Base-by-base conservation (phyloP, 1,139 yeast species). In the Casaregolazyma suthepensis region DNA sequence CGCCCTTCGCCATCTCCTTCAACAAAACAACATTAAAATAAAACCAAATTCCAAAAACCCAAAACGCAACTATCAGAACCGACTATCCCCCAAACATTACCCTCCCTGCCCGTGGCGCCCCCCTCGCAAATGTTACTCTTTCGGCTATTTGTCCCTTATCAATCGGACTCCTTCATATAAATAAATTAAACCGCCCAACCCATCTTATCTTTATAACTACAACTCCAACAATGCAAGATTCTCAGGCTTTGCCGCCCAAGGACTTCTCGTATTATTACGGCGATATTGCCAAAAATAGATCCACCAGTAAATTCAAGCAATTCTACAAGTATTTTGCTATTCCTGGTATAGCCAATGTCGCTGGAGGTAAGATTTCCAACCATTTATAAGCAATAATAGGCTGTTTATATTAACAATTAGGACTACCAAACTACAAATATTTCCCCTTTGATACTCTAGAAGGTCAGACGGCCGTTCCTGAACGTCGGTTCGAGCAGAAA, bases 361-460 rank as follows among this genome's bases (percentile, higher is more conserved):
- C 95, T 52, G 96, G 63, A 22, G 62, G 61, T 53, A 50, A 26
- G 59, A 43, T 13, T 19, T 13, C 15, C n/a, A n/a, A n/a, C 6
- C 38, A 20, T 10, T 19, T 2, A 45, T 23, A 35, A 35, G 5
- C 23, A 12, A 5, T 18, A 2, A 10, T 20, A 9, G 22, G 12
- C 5, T 3, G 22, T 18, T 17, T 42, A 12, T 13, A 20, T 19
- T 23, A n/a, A 19, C 23, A 42, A 5, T 5, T 31, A 63, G 96
- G 96, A n/a, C 76, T 87, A 63, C 96, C 96, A 18, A 71, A 85
- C 65, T 67, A 89, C 37, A 88, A 84, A 61, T 85, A 83, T 68
- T 87, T 87, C 75, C 95, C 96, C 50, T 84, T 87, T 78, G 85
- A 85, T 63, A 80, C 79, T 60, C 66, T 87, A 42, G 58, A 57